Evolutionary conservation across 805 yeast genomes (phyloP).

Genomic region (Candida sithepensis): DNA sequence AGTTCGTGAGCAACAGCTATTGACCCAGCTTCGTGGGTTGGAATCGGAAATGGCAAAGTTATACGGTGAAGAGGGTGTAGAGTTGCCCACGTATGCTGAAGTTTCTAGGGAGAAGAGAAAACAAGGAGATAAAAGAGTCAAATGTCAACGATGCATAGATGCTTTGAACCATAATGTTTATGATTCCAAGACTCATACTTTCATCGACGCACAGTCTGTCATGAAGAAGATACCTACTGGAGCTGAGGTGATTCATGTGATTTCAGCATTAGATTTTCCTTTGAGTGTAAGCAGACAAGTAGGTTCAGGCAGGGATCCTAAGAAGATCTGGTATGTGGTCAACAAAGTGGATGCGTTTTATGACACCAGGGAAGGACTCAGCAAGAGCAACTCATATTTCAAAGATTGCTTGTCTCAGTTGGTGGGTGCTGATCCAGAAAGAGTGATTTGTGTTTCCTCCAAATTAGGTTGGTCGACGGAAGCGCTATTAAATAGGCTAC

Average conservation of each 20-base stretch:
- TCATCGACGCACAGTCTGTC: slow-evolving; percentile 29
- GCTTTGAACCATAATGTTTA: slow-evolving; percentile 43
- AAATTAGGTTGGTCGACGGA: slow-evolving; percentile 49
- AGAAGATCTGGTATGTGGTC: slow-evolving; percentile 37
- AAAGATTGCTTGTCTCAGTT: slow-evolving; percentile 28
- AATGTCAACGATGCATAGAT: slow-evolving; percentile 57
- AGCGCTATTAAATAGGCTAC: slow-evolving; percentile 35
- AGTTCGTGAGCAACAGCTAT: slow-evolving; percentile 6
- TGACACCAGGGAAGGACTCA: slow-evolving; percentile 16
- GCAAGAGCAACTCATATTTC: slow-evolving; percentile 29
- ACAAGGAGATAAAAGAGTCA: slow-evolving; percentile 15
- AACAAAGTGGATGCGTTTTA: slow-evolving; percentile 39
- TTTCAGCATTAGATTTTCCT: slow-evolving; percentile 74
- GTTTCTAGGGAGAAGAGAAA: slow-evolving; percentile 2
- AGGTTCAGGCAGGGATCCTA: slow-evolving; percentile 31
- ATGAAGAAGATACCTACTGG: slow-evolving; percentile 37
- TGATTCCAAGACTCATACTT: slow-evolving; percentile 32
- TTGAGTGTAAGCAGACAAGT: slow-evolving; percentile 43
- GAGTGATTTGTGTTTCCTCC: slow-evolving; percentile 50
- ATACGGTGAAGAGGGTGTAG: neutral
- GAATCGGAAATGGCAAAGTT: slow-evolving; percentile 1
- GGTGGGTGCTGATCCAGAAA: slow-evolving; percentile 27
- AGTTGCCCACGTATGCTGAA: slow-evolving; percentile 6
- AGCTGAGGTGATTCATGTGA: slow-evolving; percentile 53
- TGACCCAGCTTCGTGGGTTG: slow-evolving; percentile 6